A percentile compares a stretch with the other conserved stretches of the same genome.
phyloP scores from a whole-genome alignment of 2,329 filamentous ascomycete genomes.

The Diaporthe batatas region DNA sequence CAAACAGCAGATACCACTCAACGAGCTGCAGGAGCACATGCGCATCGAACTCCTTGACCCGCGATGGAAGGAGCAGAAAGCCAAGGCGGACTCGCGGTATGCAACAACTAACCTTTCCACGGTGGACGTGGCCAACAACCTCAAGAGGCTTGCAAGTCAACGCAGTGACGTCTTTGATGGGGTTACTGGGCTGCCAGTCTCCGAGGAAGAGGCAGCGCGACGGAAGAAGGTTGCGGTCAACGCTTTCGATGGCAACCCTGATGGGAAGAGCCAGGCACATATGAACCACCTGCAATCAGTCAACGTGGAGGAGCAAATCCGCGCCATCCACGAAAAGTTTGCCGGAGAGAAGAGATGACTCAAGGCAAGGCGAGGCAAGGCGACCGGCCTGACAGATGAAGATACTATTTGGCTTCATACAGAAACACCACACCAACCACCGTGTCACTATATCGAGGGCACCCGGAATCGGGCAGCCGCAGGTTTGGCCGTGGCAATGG shows the following conservation, averaged over 20 bases:
- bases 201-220: conserved; percentile 80
- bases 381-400: not conserved
- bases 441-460: not conserved
- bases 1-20: conserved; percentile 87
- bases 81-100: conserved; percentile 86
- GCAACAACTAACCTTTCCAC: conserved; percentile 89
- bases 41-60: conserved; percentile 95
- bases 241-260: conserved; percentile 75
- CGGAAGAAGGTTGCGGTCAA: conserved; percentile 79
- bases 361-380: not conserved
- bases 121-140: conserved; percentile 89
- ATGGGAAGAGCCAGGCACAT: conserved; percentile 67
- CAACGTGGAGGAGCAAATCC: conserved; percentile 89
- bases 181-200: conserved; percentile 74
- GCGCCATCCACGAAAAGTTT: conserved; percentile 71
- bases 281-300: conserved; percentile 73
- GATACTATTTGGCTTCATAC: not conserved
- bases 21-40: conserved; percentile 93
- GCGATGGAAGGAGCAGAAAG: conserved; percentile 94
- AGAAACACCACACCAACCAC: conserved; percentile 6
- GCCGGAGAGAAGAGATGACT: conserved; percentile 53
- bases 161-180: conserved; percentile 88
- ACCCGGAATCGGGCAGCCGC: not conserved
- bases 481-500: not conserved
- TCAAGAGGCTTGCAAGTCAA: conserved; percentile 94